Percentiles rank a stretch among this genome's conserved stretches.
Conservation (phyloP, 768 basidiomycete genomes). For the Auriscalpium vulgare region DNA sequence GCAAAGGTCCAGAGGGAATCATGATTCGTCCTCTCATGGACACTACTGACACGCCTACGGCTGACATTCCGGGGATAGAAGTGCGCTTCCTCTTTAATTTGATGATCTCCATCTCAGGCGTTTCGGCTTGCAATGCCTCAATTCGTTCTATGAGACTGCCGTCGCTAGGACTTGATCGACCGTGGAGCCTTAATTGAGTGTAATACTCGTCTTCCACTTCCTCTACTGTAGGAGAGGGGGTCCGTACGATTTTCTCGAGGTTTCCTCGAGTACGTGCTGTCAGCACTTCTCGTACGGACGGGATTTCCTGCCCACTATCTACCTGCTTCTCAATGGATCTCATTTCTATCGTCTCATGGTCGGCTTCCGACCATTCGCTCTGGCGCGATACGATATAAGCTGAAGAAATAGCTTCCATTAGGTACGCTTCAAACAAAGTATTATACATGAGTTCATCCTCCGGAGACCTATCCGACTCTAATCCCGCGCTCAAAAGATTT, state of each 20-base stretch:
- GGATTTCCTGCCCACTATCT: no score
- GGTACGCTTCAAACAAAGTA: neutral
- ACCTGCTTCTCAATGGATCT: no score
- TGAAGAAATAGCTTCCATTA: neutral
- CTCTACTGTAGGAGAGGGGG: neutral
- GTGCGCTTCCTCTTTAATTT: neutral
- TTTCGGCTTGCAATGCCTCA: slow-evolving; percentile 12
- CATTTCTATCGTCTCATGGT: no score
- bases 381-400: neutral
- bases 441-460: slow-evolving; percentile 26
- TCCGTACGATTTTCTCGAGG: neutral
- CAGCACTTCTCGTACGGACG: no score
- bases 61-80: no score
- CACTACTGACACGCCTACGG: no score
- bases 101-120: slow-evolving; percentile 16
- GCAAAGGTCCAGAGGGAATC: no score
- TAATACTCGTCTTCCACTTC: neutral
- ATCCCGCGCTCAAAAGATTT: slow-evolving; percentile 7
- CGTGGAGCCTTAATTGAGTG: neutral
- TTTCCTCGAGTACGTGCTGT: no score
- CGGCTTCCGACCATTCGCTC: no score
- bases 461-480: slow-evolving; percentile 17
- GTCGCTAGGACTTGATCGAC: neutral
- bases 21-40: no score
- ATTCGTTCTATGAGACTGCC: neutral